Percentiles rank a stretch among this genome's conserved stretches.
Conservation (phyloP, 2,329 filamentous ascomycete genomes). For the Scedosporium minutisporum region DNA sequence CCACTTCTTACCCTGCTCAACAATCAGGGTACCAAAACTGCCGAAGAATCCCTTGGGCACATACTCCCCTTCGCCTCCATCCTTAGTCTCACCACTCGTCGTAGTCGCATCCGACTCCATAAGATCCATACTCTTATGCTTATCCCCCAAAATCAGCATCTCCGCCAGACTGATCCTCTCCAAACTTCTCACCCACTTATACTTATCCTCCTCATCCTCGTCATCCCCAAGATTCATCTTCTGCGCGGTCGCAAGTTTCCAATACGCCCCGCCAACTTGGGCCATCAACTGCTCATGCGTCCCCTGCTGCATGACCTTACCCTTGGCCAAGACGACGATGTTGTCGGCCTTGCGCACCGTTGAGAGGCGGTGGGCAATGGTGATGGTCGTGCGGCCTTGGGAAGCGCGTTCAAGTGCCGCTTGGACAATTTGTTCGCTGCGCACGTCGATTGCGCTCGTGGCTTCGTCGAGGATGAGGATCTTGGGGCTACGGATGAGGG, state of each 20-base stretch:
- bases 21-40: constrained; percentile 9
- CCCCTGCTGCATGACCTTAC: constrained; percentile 49
- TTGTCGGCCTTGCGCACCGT: constrained; percentile 51
- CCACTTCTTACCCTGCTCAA: constrained; percentile 8
- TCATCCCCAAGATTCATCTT: constrained; percentile 11
- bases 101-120: constrained; percentile 5
- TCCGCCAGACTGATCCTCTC: not conserved
- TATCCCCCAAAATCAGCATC: not conserved
- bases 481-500: constrained; percentile 28
- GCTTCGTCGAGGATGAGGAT: constrained; percentile 60
- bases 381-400: constrained; percentile 48
- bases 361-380: constrained; percentile 50
- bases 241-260: constrained; percentile 28
- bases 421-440: constrained; percentile 39
- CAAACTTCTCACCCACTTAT: not conserved
- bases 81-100: not conserved
- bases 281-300: constrained; percentile 45
- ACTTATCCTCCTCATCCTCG: not conserved
- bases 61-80: constrained; percentile 28
- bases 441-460: constrained; percentile 41
- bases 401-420: constrained; percentile 42
- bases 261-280: constrained; percentile 31
- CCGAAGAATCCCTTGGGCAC: constrained; percentile 1
- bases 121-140: constrained; percentile 5
- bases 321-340: constrained; percentile 58